Conservation (phyloP, 140 eudicot species). For the Senecio squalidus region DNA sequence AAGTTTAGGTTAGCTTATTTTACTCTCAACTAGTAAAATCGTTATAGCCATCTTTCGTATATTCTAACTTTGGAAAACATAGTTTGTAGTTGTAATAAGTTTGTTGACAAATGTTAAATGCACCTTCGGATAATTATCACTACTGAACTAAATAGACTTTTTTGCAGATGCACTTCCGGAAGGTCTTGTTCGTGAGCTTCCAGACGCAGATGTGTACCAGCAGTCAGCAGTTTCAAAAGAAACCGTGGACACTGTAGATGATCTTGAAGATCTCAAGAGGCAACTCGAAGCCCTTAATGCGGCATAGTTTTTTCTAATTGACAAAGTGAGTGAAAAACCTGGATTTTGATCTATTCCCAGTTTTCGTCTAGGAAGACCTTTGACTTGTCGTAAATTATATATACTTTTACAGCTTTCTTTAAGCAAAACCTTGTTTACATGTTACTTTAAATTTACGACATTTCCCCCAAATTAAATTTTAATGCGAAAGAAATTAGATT, state of each 20-base stretch:
- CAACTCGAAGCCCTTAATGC: constrained; percentile 87
- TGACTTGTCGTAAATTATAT: constrained; percentile 3
- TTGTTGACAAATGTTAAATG: too few species aligned
- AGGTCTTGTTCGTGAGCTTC: constrained; percentile 89
- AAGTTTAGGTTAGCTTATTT: constrained; percentile 52
- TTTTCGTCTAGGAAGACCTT: constrained; percentile 12
- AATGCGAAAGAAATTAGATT: too few species aligned
- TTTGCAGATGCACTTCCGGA: constrained; percentile 65
- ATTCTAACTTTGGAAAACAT: neutral
- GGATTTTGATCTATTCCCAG: constrained; percentile 18
- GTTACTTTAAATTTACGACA: neutral
- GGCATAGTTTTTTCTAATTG: constrained; percentile 2
- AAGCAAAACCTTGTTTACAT: neutral
- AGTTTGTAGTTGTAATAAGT: too few species aligned
- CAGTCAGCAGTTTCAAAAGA: constrained; percentile 31
- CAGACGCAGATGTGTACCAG: constrained; percentile 63
- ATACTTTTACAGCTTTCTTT: neutral
- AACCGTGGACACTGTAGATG: constrained; percentile 43
- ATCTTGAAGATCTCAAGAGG: constrained; percentile 76
- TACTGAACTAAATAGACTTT: too few species aligned
- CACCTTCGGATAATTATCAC: too few species aligned
- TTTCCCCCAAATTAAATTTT: too few species aligned
- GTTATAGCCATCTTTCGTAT: neutral
- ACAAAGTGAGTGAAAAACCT: constrained; percentile 2
- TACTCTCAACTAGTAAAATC: neutral